Percentiles rank a stretch among this genome's conserved stretches.
These are phyloP conservation scores for Dorcoceras hygrometricum DNA, from an alignment of 257 asterid species.

Conservation along the genomic window DNA sequence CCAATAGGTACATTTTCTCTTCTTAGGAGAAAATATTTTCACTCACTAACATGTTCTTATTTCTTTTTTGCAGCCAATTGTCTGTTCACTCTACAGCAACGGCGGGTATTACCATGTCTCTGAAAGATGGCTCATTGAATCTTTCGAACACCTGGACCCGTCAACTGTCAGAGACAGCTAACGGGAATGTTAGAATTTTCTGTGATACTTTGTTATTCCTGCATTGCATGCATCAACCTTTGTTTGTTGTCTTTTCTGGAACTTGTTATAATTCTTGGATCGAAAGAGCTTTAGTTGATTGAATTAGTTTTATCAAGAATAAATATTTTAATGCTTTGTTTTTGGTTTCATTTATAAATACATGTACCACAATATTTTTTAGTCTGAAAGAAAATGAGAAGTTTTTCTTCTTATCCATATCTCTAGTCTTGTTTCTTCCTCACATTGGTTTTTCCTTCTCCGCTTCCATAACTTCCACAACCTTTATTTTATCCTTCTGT, in stretches of 20 bases:
- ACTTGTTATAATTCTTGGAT: neutral
- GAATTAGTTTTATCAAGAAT: no score
- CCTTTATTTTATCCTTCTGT: no score
- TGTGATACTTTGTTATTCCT: constrained; percentile 12
- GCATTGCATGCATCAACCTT: constrained; percentile 7
- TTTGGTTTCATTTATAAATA: neutral
- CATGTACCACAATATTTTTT: neutral
- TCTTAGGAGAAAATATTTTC: constrained; percentile 15
- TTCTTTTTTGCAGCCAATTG: constrained; percentile 56
- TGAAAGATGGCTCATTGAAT: constrained; percentile 86
- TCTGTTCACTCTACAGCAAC: constrained; percentile 77
- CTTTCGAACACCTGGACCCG: constrained; percentile 91
- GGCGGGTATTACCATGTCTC: constrained; percentile 75
- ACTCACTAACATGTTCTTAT: constrained; percentile 14
- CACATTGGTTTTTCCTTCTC: no score
- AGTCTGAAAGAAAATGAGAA: no score
- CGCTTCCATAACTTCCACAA: no score
- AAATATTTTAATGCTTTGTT: neutral
- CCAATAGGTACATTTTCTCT: constrained; percentile 9
- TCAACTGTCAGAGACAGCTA: constrained; percentile 69
- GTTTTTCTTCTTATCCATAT: no score
- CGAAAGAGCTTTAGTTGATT: neutral
- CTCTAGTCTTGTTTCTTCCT: no score
- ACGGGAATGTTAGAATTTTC: constrained; percentile 63
- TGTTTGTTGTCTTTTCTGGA: constrained; percentile 17